These are phyloP conservation scores for Neonectria coccinea DNA, from an alignment of 2,329 filamentous ascomycete genomes.

Conservation along the genomic window DNA sequence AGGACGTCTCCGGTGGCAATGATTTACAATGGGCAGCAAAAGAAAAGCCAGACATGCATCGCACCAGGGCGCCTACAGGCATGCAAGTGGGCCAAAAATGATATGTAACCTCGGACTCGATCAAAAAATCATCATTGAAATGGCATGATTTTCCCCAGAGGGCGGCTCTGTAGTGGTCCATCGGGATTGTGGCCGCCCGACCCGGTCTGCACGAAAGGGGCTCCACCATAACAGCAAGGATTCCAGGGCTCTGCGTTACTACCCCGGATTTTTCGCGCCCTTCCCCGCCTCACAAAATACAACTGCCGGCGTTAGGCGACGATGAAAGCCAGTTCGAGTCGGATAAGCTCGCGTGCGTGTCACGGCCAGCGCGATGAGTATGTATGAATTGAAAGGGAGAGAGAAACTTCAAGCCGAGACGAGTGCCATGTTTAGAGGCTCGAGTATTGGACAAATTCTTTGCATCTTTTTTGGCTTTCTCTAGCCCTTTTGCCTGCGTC, in stretches of 20 bases:
- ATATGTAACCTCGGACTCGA: constrained; percentile 13
- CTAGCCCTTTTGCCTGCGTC: constrained; percentile 1
- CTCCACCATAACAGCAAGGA: constrained; percentile 40
- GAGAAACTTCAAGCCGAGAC: not conserved
- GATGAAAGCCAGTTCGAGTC: constrained; percentile 12
- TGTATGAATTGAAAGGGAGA: not conserved
- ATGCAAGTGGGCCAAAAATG: constrained; percentile 27
- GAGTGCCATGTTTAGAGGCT: not conserved
- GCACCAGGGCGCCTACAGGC: not conserved
- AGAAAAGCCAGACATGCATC: constrained; percentile 16
- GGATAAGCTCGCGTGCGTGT: constrained; percentile 23
- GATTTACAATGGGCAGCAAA: not conserved
- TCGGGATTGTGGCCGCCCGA: constrained; percentile 16
- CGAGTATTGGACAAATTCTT: not conserved
- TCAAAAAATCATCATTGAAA: constrained; percentile 6
- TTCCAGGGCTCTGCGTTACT: constrained; percentile 36
- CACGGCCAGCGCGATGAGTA: constrained; percentile 11
- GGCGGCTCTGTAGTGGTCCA: constrained; percentile 16
- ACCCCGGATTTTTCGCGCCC: constrained; percentile 47
- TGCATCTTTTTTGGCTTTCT: not conserved
- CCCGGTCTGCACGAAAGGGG: constrained; percentile 13
- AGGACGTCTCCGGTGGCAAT: constrained; percentile 7
- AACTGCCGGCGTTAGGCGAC: constrained; percentile 38
- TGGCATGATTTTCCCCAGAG: constrained; percentile 19
- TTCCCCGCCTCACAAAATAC: constrained; percentile 23